Evolutionary conservation across 805 yeast species (phyloP).

Genomic region (Saitoella complicata): DNA sequence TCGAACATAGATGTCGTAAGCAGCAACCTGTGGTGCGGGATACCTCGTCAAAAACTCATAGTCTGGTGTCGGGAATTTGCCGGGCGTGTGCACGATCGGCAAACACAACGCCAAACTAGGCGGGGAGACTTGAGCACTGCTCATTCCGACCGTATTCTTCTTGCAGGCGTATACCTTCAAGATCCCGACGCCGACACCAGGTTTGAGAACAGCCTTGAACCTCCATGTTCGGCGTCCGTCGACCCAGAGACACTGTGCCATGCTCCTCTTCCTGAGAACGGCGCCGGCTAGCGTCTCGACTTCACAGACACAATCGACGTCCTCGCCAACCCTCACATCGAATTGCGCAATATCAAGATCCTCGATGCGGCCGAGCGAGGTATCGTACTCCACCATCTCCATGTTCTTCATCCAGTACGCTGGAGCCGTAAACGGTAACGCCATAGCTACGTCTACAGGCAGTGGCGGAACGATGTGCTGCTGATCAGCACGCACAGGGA

Average conservation of each 20-base stretch:
- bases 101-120: slow-evolving; percentile 45
- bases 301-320: slow-evolving; percentile 47
- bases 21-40: slow-evolving; percentile 53
- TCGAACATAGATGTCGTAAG: slow-evolving; percentile 61
- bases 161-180: slow-evolving; percentile 59
- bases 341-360: slow-evolving; percentile 71
- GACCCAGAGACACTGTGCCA: slow-evolving; percentile 68
- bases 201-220: slow-evolving; percentile 69
- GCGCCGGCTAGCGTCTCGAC: slow-evolving; percentile 24
- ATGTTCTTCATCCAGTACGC: slow-evolving; percentile 50
- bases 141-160: slow-evolving; percentile 15
- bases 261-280: slow-evolving; percentile 32
- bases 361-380: slow-evolving; percentile 53
- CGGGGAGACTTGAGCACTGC: no score
- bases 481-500: slow-evolving; percentile 60
- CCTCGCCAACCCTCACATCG: slow-evolving; percentile 52
- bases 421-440: slow-evolving; percentile 77
- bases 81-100: slow-evolving; percentile 46
- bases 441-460: slow-evolving; percentile 58
- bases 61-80: slow-evolving; percentile 25
- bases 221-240: slow-evolving; percentile 50
- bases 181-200: slow-evolving; percentile 48
- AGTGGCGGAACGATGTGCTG: slow-evolving; percentile 81
- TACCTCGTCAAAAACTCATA: slow-evolving; percentile 55
- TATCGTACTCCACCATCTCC: slow-evolving; percentile 51